Evolutionary conservation across 495 filamentous ascomycete genomes (phyloP).

Genomic region (Pyrenula massariospora): DNA sequence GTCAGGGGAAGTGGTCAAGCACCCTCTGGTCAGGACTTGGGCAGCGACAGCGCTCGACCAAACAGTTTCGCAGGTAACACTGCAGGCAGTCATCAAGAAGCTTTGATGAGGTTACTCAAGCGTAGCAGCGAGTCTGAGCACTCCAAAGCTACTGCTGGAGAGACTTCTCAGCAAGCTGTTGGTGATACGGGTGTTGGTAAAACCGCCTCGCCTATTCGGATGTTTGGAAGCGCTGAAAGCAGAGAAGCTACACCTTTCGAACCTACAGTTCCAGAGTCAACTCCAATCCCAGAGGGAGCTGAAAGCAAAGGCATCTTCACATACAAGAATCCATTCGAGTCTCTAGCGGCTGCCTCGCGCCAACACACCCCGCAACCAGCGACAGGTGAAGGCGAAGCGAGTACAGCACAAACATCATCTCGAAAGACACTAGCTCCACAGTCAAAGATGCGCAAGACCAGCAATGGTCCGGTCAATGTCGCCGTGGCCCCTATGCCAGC

Average conservation of each 20-base stretch:
- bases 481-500: conserved; percentile 16
- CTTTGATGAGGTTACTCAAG: conserved; percentile 51
- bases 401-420: conserved; percentile 21
- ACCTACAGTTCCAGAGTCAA: conserved; percentile 3
- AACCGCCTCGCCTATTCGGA: conserved; percentile 19
- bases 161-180: conserved; percentile 18
- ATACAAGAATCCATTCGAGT: conserved; percentile 72
- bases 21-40: background rate
- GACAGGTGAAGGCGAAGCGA: background rate
- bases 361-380: conserved; percentile 33
- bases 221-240: conserved; percentile 23
- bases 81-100: conserved; percentile 5
- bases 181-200: conserved; percentile 8
- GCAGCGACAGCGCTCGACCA: background rate
- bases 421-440: conserved; percentile 54
- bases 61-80: conserved; percentile 6
- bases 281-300: conserved; percentile 1
- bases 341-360: conserved; percentile 52
- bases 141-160: conserved; percentile 10
- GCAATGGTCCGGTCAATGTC: background rate
- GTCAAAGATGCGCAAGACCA: conserved; percentile 40
- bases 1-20: conserved; percentile 4
- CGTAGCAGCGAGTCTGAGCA: background rate
- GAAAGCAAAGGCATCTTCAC: conserved; percentile 45
- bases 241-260: conserved; percentile 15